Base-by-base conservation (phyloP, 1,284 basidiomycete genomes). In the Melanopsichium pennsylvanicum region DNA sequence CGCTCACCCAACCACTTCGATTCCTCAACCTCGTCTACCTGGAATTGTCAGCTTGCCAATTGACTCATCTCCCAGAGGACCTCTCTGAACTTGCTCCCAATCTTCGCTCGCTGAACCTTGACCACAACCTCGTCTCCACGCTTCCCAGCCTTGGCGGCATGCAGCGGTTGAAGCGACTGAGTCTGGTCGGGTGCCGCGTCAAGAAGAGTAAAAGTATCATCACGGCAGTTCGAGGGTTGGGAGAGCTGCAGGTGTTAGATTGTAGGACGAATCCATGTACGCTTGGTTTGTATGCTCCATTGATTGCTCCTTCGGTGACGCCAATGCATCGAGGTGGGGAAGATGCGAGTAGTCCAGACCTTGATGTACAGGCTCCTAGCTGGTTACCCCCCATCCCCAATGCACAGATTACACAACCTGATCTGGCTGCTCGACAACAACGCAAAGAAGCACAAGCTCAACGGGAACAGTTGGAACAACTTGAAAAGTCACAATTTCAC, bases 11-110 rank as follows among this genome's bases (percentile, higher is more conserved):
- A 33, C 51, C 54, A 4, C 36, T 68, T 12, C 52, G 60, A 13
- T 90, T 90, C 82, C 93, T 92, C 83, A 90, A 92, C 76, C 85
- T 99, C 73, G 85, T 91, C 33, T 97, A 97, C 84, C 86, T 98
- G 72, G 95, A 99, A 83, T 84, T 92, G 32, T 93, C 93, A 11
- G 91, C 88, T 38, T 98, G 96, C 81, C 88, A 91, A 60, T 85
- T 98, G 54, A 88, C 87, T 23, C 77, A 80, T 37, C 86, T 97
- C 49, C 93, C 95, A 4, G 72, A 83, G 49, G 86, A 87, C 32
- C 84, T 97, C 59, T 85, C 86, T 31, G 77, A 80, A 33, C 82
- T 90, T 42, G 84, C 89, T 39, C 95, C 95, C 21, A 97, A 96
- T 82, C 83, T 98, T 72, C 89, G 93, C 55, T 89, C 90, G 58